Base-by-base conservation (phyloP, 2,329 filamentous ascomycete species). In the Colletotrichum orbiculare region DNA sequence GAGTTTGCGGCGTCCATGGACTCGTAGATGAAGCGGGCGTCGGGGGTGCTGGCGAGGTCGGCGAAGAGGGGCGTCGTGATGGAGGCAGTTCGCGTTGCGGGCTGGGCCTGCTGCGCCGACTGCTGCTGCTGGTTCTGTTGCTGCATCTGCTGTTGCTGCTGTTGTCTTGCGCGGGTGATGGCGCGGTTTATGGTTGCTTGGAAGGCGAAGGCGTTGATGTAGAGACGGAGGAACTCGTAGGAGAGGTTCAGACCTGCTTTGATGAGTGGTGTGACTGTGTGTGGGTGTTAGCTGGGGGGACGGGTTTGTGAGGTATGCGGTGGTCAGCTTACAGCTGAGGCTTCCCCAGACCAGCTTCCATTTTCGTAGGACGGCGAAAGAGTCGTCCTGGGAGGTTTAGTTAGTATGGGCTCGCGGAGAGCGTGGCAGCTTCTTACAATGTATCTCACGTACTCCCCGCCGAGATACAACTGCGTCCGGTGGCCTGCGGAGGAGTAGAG, bases 191-290 rank as follows among this genome's bases (percentile, higher is more conserved):
- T 54, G 85, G 89, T 91, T 3, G 90, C 90, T 72, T 93, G 90
- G 69, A 92, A 92, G 2, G 90, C 90, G 72, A 92, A 93, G 0
- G 90, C 90, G 64, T 91, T 92, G 54, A 90, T 91, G 73, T 93
- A 93, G 1, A 93, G 81, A 7, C 90, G 84, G 2, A 93, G 77
- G 71, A 92, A 93, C 69, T 92, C 89, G 71, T 91, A 92, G 0
- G 89, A 91, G 71, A 93, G 82, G 33, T 91, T 81, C 2, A 93
- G 76, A 6, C 86, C 90, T 4, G 87, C 86, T 73, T 91, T 91
- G 68, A 92, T 84, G 6, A 86, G 85, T 1, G 86, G 82, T 1
- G 89, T 90, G 71, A 85, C 85, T 86, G 57, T 3, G 8, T 25
- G 1, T 7, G 48, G 48, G 4, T 34, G 34, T 17, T 39, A 41